Percentiles rank a stretch among this genome's conserved stretches.
phyloP scores from a whole-genome alignment of 106 monocot species.

The Dendrobium catenatum region DNA sequence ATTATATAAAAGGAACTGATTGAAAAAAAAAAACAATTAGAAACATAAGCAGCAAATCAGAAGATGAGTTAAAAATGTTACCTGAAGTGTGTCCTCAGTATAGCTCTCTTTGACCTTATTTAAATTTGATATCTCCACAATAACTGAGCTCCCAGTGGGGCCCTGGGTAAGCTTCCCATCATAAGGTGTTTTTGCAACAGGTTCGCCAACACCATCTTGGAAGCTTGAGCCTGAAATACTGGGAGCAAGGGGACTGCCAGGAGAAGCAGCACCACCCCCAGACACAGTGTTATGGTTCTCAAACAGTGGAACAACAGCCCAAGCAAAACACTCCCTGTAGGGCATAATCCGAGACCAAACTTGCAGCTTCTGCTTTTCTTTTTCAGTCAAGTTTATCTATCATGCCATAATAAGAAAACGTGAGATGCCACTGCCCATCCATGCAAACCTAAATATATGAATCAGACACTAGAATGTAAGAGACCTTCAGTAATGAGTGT shows the following conservation, averaged over 20 bases:
- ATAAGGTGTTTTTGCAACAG: conserved; percentile 42
- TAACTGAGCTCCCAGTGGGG: conserved; percentile 67
- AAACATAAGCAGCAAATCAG: not conserved
- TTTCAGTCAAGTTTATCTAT: conserved; percentile 80
- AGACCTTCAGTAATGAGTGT: not conserved
- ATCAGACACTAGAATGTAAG: not conserved
- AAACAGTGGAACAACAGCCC: conserved; percentile 87
- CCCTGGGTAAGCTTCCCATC: conserved; percentile 66
- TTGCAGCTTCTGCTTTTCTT: conserved; percentile 91
- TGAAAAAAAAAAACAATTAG: not conserved
- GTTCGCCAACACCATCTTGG: conserved; percentile 54
- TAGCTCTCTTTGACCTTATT: conserved; percentile 97
- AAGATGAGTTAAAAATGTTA: conserved; percentile 8
- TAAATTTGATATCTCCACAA: conserved; percentile 93
- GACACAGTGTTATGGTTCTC: conserved; percentile 44
- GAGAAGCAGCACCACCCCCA: conserved; percentile 59
- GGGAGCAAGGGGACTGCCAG: conserved; percentile 72
- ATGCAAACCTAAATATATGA: not conserved
- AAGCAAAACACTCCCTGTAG: conserved; percentile 91
- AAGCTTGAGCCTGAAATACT: conserved; percentile 64
- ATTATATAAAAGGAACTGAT: not conserved
- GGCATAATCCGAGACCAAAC: conserved; percentile 96
- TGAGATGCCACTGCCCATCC: not conserved
- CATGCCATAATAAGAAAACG: conserved; percentile 3
- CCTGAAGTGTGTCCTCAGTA: conserved; percentile 94